Evolutionary conservation across 2,329 filamentous ascomycete species (phyloP), one percentile per base, ranked within the genome.

Genomic region (Phyllosticta citrichinensis): DNA sequence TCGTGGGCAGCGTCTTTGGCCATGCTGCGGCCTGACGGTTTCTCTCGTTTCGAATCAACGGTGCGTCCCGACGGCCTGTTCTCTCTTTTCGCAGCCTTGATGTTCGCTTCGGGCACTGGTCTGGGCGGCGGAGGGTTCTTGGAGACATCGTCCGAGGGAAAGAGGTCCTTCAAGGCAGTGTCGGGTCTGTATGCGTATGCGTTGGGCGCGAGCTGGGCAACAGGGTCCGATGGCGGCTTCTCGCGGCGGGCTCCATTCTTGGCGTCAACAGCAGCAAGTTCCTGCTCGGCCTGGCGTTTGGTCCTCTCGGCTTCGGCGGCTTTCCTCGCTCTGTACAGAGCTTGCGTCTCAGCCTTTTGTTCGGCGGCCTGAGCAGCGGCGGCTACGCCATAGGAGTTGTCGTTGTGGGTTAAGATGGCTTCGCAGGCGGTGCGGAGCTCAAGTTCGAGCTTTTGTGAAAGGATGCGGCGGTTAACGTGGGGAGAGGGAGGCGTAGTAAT

Each of bases 381-480:
- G 62, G 73, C 68, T 27, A 68, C 67, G 59, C 73, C 73, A 51
- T 72, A 74, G 8, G 72, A 71, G 65, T 74, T 74, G 68, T 71
- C 72, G 67, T 74, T 70, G 52, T 72, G 67, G 59, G 79, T 68
- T 59, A 80, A 73, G 58, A 73, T 72, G 22, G 74, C 60, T 30
- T 55, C 72, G 67, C 78, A 80, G 60, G 77, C 76, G 53, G 70
- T 65, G 62, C 77, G 76, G 57, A 80, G 68, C 63, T 80, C 76
- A 27, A 70, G 69, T 62, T 80, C 77, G 54, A 75, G 70, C 40
- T 73, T 68, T 24, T 70, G 64, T 17, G 76, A 70, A 60, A 80
- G 73, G 24, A 73, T 71, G 60, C 75, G 75, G 52, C 76, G 76
- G 60, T 73, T 72, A 63, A 77, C 77, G 62, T 74, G 74, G 52